Percentiles rank a stretch among this genome's conserved stretches.
phyloP scores from a whole-genome alignment of 495 filamentous ascomycete genomes.

The Penicillium samsonianum region DNA sequence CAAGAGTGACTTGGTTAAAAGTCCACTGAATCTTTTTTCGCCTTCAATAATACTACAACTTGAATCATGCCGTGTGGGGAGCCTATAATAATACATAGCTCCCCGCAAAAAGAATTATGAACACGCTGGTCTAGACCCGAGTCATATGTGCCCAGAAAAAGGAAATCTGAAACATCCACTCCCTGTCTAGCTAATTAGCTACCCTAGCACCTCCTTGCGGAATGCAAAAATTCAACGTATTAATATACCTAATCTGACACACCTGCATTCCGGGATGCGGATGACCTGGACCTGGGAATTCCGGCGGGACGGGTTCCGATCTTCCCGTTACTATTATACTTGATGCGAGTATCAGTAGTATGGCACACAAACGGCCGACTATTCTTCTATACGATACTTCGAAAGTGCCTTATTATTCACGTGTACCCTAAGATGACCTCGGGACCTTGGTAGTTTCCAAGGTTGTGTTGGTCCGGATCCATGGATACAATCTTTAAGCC shows the following conservation, averaged over 20 bases:
- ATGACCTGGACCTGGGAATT: background rate
- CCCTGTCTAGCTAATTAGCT: background rate
- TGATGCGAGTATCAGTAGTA: background rate
- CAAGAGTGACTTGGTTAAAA: background rate
- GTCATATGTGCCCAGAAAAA: background rate
- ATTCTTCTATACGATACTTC: too few relatives aligned
- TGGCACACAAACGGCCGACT: too few relatives aligned
- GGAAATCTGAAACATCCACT: too few relatives aligned
- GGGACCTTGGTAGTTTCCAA: too few relatives aligned
- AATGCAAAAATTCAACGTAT: background rate
- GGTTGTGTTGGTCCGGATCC: too few relatives aligned
- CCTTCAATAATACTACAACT: background rate
- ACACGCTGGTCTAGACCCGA: background rate
- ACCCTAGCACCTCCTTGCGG: background rate
- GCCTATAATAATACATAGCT: background rate
- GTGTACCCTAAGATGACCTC: too few relatives aligned
- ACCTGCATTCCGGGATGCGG: background rate
- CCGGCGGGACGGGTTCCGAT: background rate
- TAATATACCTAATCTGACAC: background rate
- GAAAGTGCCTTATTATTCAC: too few relatives aligned
- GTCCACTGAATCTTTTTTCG: background rate
- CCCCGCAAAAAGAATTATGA: background rate
- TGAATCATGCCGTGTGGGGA: background rate
- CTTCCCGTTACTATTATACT: background rate
- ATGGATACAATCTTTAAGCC: too few relatives aligned